These are phyloP conservation scores for Chlorella sp. DNA, from an alignment of 139 green algal species.

Conservation along the genomic window DNA sequence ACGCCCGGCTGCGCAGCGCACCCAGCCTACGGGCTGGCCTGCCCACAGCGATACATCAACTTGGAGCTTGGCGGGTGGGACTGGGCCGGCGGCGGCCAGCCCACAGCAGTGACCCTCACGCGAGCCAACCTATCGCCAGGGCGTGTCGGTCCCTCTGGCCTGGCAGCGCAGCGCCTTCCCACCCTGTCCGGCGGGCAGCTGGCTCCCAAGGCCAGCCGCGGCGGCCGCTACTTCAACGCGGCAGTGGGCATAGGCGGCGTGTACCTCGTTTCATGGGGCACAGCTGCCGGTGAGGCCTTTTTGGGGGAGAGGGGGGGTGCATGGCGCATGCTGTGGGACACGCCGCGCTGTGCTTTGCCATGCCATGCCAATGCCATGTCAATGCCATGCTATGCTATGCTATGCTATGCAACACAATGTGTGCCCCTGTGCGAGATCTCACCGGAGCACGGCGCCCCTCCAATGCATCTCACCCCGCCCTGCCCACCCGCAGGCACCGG, in stretches of 20 bases:
- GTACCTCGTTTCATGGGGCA: not conserved
- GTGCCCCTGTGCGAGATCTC: no score
- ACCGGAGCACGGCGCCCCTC: no score
- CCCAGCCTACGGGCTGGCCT: slow-evolving; percentile 14
- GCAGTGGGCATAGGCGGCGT: not conserved
- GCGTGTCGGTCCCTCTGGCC: no score
- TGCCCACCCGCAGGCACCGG: not conserved
- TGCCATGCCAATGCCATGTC: no score
- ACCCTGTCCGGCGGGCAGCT: not conserved
- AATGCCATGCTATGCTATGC: no score
- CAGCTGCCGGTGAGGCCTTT: not conserved
- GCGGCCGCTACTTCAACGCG: not conserved
- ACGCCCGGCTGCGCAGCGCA: slow-evolving; percentile 1
- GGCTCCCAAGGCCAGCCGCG: not conserved
- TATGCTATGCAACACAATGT: no score
- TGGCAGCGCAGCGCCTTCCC: slow-evolving; percentile 1
- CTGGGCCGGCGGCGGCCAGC: not conserved
- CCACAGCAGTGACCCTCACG: not conserved
- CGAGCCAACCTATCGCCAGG: not conserved
- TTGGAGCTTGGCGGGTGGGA: not conserved
- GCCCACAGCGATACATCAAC: slow-evolving; percentile 3
- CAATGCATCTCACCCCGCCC: not conserved
- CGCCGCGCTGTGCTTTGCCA: no score
- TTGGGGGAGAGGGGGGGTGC: no score
- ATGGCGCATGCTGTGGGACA: no score